Evolutionary conservation across 306 rosid genomes (phyloP).

Genomic region (Cercis canadensis): DNA sequence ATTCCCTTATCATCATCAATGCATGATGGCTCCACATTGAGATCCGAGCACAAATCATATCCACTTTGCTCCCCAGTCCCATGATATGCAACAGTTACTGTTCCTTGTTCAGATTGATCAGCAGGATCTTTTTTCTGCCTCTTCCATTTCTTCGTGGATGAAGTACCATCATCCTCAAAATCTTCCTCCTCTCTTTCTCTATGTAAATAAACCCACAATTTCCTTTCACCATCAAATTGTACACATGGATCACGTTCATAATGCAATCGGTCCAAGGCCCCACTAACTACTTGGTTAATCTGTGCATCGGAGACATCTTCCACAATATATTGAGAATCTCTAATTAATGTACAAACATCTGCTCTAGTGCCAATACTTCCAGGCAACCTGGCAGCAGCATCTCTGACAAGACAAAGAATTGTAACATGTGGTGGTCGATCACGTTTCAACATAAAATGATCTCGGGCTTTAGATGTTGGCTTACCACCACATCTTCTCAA

Average conservation of each 20-base stretch:
- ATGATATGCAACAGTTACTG: constrained; percentile 72
- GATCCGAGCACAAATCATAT: constrained; percentile 85
- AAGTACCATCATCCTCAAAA: constrained; percentile 99
- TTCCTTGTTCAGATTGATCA: constrained; percentile 84
- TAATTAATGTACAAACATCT: constrained; percentile 95
- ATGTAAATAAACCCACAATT: constrained; percentile 97
- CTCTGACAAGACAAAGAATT: constrained; percentile 98
- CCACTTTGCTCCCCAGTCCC: constrained; percentile 76
- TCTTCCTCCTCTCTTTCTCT: constrained; percentile 99
- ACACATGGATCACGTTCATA: constrained; percentile 99
- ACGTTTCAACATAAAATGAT: constrained; percentile 98
- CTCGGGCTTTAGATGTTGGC: constrained; percentile 99
- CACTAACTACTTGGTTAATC: constrained; percentile 98
- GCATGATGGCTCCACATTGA: constrained; percentile 76
- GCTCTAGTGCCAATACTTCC: constrained; percentile 99
- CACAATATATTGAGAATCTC: constrained; percentile 97
- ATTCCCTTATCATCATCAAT: constrained; percentile 69
- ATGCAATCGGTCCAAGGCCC: constrained; percentile 98
- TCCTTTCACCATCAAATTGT: constrained; percentile 94
- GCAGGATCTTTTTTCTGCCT: constrained; percentile 90
- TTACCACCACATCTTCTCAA: constrained; percentile 98
- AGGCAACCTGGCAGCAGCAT: constrained; percentile 98
- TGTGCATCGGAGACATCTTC: constrained; percentile 98
- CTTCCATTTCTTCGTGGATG: constrained; percentile 99
- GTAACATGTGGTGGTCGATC: constrained; percentile 99